These are phyloP conservation scores for Fusarium beomiforme DNA, from an alignment of 2,329 filamentous ascomycete genomes.

Conservation along the genomic window DNA sequence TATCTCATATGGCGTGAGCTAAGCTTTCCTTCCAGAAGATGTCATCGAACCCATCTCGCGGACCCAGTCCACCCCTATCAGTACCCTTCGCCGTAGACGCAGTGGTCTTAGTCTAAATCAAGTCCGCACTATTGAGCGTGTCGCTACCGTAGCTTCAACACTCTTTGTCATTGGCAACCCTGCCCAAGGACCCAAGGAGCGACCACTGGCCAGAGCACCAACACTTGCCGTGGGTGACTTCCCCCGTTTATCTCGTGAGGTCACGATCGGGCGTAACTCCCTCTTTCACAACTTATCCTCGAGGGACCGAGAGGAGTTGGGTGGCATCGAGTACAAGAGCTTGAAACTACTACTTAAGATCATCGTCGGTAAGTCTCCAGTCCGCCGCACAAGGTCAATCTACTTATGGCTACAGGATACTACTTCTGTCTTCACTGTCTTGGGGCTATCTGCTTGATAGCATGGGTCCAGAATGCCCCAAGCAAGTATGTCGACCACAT, in stretches of 20 bases:
- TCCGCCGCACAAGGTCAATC: fast-evolving
- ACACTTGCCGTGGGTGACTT: slow-evolving; percentile 42
- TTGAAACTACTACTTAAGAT: slow-evolving; percentile 61
- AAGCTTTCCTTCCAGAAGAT: slow-evolving; percentile 26
- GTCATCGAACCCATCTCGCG: slow-evolving; percentile 27
- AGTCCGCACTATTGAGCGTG: slow-evolving; percentile 50
- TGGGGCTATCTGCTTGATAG: slow-evolving; percentile 58
- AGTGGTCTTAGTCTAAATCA: slow-evolving; percentile 41
- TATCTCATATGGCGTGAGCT: background rate
- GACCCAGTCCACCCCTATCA: slow-evolving; percentile 9
- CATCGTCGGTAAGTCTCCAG: slow-evolving; percentile 46
- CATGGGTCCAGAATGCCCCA: slow-evolving; percentile 56
- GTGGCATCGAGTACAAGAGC: slow-evolving; percentile 62
- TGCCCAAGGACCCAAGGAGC: slow-evolving; percentile 28
- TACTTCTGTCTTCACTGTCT: slow-evolving; percentile 58
- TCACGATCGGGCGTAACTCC: slow-evolving; percentile 58
- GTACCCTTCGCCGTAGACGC: slow-evolving; percentile 39
- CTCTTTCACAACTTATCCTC: slow-evolving; percentile 55
- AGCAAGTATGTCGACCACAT: slow-evolving; percentile 55
- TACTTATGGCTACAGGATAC: slow-evolving; percentile 48
- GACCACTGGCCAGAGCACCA: slow-evolving; percentile 10
- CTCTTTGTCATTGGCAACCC: slow-evolving; percentile 51
- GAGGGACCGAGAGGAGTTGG: slow-evolving; percentile 55
- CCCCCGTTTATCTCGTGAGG: slow-evolving; percentile 54
- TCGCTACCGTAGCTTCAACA: slow-evolving; percentile 48